phyloP scores from a whole-genome alignment of 306 rosid species.

The Medicago truncatula region MtrunA17r5.0-ANR NC_053044.1:44025501-44026000 shows the following conservation, averaged over 20 bases:
- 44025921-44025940: slow-evolving; percentile 27
- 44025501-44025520: slow-evolving; percentile 49
- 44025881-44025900: slow-evolving; percentile 61
- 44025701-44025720: slow-evolving; percentile 36
- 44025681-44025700: slow-evolving; percentile 52
- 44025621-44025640: slow-evolving; percentile 62
- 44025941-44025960: background rate
- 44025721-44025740: slow-evolving; percentile 48
- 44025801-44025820: slow-evolving; percentile 44
- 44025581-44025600: slow-evolving; percentile 63
- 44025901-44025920: slow-evolving; percentile 45
- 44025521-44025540: slow-evolving; percentile 65
- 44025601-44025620: slow-evolving; percentile 54
- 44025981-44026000: background rate
- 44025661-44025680: slow-evolving; percentile 55
- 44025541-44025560: slow-evolving; percentile 55
- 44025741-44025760: slow-evolving; percentile 48
- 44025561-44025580: slow-evolving; percentile 55
- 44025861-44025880: slow-evolving; percentile 66
- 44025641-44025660: slow-evolving; percentile 68
- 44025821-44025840: slow-evolving; percentile 46
- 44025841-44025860: slow-evolving; percentile 48
- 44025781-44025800: slow-evolving; percentile 39
- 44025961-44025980: slow-evolving; percentile 23
- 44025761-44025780: slow-evolving; percentile 45